Evolutionary conservation across 345 rosid species (phyloP).

Genomic region (Mercurialis annua): DNA sequence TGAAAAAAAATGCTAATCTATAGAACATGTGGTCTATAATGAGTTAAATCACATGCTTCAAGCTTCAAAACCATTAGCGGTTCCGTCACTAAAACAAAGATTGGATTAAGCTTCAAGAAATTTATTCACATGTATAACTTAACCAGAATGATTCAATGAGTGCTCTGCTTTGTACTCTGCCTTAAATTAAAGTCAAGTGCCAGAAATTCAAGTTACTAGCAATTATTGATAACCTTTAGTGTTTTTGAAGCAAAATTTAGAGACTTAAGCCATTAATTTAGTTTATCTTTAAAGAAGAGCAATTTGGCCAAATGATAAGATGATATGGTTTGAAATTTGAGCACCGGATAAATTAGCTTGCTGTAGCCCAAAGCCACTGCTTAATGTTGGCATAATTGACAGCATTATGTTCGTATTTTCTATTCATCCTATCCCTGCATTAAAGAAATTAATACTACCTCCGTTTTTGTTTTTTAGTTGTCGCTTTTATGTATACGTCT

Average conservation of each 20-base stretch:
- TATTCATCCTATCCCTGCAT: constrained; percentile 40
- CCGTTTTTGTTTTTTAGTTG: no score
- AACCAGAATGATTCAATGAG: not conserved
- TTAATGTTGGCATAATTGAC: constrained; percentile 29
- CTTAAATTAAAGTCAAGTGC: not conserved
- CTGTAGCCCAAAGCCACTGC: constrained; percentile 16
- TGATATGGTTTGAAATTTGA: constrained; percentile 11
- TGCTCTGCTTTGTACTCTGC: no score
- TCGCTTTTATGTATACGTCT: no score
- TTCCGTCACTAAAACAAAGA: not conserved
- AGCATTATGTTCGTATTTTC: constrained; percentile 33
- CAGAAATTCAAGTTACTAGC: not conserved
- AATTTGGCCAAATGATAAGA: not conserved
- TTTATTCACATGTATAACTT: not conserved
- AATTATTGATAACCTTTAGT: not conserved
- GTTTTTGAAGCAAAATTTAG: constrained; percentile 21
- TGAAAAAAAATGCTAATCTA: no score
- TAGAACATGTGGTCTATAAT: not conserved
- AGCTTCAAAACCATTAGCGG: not conserved
- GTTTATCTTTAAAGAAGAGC: not conserved
- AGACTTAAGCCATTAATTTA: not conserved
- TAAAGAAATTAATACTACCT: not conserved
- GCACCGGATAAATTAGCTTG: constrained; percentile 20
- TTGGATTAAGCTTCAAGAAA: not conserved
- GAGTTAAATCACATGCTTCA: constrained; percentile 12